Percentiles rank a stretch among this genome's conserved stretches.
phyloP scores from a whole-genome alignment of 177 flowering plant species.

The Telopea speciosissima region DNA sequence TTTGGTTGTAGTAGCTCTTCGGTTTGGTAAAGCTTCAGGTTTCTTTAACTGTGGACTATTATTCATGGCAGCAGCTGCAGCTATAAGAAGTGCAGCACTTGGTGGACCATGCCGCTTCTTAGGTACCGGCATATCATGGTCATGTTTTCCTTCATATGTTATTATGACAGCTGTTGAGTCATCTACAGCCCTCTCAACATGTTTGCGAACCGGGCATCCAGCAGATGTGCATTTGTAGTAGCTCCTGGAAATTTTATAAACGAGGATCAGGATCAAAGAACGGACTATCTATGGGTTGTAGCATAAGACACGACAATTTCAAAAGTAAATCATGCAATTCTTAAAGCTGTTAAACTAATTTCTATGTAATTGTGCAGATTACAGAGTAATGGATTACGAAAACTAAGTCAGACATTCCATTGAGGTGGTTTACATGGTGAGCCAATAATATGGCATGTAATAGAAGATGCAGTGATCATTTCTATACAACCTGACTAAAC shows the following conservation, averaged over 20 bases:
- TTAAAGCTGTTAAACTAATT: neutral
- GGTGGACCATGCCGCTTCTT: constrained; percentile 58
- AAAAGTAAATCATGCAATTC: neutral
- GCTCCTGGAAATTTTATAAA: constrained; percentile 44
- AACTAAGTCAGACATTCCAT: neutral
- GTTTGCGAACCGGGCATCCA: constrained; percentile 89
- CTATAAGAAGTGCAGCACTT: constrained; percentile 44
- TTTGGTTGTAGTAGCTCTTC: constrained; percentile 27
- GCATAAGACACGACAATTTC: neutral
- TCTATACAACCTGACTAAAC: neutral
- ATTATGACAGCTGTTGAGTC: constrained; percentile 41
- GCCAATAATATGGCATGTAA: neutral
- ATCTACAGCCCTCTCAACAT: constrained; percentile 62
- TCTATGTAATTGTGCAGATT: too few species aligned
- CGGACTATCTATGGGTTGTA: neutral
- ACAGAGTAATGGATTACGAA: too few species aligned
- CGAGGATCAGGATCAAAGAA: constrained; percentile 5
- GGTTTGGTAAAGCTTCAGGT: constrained; percentile 18
- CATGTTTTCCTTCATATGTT: constrained; percentile 65
- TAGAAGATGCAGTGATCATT: neutral
- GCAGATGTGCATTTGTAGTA: constrained; percentile 85
- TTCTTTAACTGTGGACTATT: constrained; percentile 28
- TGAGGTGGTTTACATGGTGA: neutral
- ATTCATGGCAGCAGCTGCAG: constrained; percentile 52
- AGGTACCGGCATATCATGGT: constrained; percentile 76